A percentile compares a stretch with the other conserved stretches of the same genome.
Conservation (phyloP, 1,139 yeast species). For the Yamadazyma mexicana region DNA sequence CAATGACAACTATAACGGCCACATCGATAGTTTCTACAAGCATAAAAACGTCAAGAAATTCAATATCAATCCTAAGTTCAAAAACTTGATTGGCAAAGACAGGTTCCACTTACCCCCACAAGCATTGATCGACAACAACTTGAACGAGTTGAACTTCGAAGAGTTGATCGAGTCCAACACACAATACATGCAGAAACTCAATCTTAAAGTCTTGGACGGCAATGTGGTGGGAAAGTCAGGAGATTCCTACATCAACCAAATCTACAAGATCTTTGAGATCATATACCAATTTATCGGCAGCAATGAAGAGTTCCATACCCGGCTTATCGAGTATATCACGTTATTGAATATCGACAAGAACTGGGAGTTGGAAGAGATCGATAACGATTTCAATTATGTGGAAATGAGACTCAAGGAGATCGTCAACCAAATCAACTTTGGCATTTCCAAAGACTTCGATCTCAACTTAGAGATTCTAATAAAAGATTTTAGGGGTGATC, state of each 20-base stretch:
- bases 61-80: conserved; percentile 13
- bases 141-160: conserved; percentile 43
- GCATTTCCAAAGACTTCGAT: conserved; percentile 26
- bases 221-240: conserved; percentile 42
- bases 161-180: conserved; percentile 45
- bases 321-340: conserved; percentile 30
- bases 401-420: conserved; percentile 28
- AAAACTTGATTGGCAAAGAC: conserved; percentile 16
- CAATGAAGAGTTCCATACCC: conserved; percentile 43
- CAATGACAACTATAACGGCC: conserved; percentile 38
- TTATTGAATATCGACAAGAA: conserved; percentile 25
- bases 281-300: conserved; percentile 45
- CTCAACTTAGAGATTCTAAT: conserved; percentile 20
- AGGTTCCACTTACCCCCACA: conserved; percentile 11
- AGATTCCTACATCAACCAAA: conserved; percentile 42
- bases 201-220: conserved; percentile 40
- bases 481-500: conserved; percentile 31
- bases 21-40: conserved; percentile 15
- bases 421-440: conserved; percentile 24
- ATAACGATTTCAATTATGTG: conserved; percentile 18
- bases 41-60: conserved; percentile 17
- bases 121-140: conserved; percentile 14
- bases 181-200: conserved; percentile 35
- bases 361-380: conserved; percentile 13
- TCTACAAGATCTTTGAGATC: conserved; percentile 42